Conservation (phyloP, 2,329 filamentous ascomycete species). For the Orbilia javanica region DNA sequence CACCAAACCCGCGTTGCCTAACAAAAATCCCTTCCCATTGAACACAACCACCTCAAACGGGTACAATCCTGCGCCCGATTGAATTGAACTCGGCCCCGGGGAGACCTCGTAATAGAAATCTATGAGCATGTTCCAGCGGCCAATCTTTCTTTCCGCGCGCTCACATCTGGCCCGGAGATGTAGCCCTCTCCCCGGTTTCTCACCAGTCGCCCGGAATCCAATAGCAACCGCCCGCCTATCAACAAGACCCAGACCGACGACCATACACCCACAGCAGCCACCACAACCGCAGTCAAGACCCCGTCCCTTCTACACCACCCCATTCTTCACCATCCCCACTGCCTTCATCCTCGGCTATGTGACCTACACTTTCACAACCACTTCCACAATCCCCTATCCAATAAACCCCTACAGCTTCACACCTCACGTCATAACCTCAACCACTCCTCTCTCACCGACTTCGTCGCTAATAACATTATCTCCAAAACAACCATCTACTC, state of each 20-base stretch:
- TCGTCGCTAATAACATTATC: slow-evolving; percentile 73
- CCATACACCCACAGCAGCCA: background rate
- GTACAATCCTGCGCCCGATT: too few relatives aligned
- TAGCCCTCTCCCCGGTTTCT: background rate
- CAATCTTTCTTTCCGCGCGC: slow-evolving; percentile 23
- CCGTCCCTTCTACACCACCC: slow-evolving; percentile 40
- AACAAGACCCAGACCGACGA: background rate
- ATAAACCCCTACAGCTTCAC: slow-evolving; percentile 75
- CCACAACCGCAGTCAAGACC: background rate
- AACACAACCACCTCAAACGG: background rate
- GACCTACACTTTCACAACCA: slow-evolving; percentile 40
- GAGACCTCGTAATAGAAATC: too few relatives aligned
- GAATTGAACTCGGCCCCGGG: too few relatives aligned
- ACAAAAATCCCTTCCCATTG: slow-evolving; percentile 3
- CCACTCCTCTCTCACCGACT: slow-evolving; percentile 75
- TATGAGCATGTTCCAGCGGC: slow-evolving; percentile 27
- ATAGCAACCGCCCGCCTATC: slow-evolving; percentile 11
- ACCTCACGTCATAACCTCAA: slow-evolving; percentile 74
- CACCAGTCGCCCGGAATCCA: background rate
- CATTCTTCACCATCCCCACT: slow-evolving; percentile 48
- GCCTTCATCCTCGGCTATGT: slow-evolving; percentile 68
- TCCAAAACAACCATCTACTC: slow-evolving; percentile 64
- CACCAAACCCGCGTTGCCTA: slow-evolving; percentile 27
- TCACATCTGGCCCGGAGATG: slow-evolving; percentile 12
- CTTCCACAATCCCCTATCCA: slow-evolving; percentile 65